These are phyloP conservation scores for Globisporangium paroecandrum DNA, from an alignment of 352 stramenopile genomes.

Conservation along the genomic window DNA sequence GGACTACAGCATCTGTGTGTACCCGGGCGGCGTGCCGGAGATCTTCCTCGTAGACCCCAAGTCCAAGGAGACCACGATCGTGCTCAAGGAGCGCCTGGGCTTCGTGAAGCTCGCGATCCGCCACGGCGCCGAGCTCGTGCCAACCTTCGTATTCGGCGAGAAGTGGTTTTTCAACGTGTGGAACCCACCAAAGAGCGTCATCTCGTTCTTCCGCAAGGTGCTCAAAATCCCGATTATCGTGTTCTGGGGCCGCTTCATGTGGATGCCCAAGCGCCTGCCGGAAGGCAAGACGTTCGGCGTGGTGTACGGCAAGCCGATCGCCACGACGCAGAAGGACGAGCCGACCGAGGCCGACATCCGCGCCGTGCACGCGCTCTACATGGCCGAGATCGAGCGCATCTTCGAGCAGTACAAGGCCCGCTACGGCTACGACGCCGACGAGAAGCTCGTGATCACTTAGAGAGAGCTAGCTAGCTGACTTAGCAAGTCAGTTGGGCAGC, in stretches of 20 bases:
- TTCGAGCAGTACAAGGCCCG: conserved; percentile 70
- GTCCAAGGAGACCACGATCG: conserved; percentile 66
- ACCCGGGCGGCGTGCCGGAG: conserved; percentile 69
- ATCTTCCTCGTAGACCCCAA: conserved; percentile 76
- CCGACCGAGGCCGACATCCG: conserved; percentile 63
- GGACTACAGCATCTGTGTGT: conserved; percentile 66
- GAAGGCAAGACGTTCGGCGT: conserved; percentile 67
- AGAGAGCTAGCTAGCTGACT: not conserved
- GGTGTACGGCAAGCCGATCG: conserved; percentile 71
- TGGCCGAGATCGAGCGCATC: conserved; percentile 55
- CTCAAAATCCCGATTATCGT: conserved; percentile 14
- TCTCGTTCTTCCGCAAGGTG: conserved; percentile 13
- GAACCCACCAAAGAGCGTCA: conserved; percentile 13
- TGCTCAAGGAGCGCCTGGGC: conserved; percentile 76
- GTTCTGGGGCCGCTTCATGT: conserved; percentile 42
- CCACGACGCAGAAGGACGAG: conserved; percentile 42
- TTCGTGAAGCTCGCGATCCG: conserved; percentile 82
- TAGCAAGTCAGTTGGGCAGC: too few relatives aligned
- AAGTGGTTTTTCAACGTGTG: conserved; percentile 71
- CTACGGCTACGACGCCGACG: conserved; percentile 72
- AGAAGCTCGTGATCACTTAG: conserved; percentile 25
- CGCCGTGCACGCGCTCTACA: conserved; percentile 51
- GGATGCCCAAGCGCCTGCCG: conserved; percentile 60
- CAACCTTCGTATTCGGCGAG: conserved; percentile 75
- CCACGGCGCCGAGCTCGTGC: conserved; percentile 71